These are phyloP conservation scores for Dillenia turbinata DNA, from an alignment of 164 flowering plant species.

Conservation along the genomic window DNA sequence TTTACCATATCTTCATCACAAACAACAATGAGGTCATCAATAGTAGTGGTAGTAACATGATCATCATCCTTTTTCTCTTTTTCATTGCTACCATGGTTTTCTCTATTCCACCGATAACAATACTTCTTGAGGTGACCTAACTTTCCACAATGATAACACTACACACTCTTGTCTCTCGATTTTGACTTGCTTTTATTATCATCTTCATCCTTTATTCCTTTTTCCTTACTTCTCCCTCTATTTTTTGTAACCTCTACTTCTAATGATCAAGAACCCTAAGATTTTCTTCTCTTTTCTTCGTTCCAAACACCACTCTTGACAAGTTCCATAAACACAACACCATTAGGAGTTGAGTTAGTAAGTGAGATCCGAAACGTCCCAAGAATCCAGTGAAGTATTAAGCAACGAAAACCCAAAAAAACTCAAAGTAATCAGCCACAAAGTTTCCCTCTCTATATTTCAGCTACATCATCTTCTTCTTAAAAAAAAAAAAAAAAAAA, in stretches of 20 bases:
- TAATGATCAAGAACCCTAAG: not conserved
- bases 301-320: slow-evolving; percentile 6
- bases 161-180: not conserved
- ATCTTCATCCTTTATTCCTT: too few species aligned
- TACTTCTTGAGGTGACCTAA: not conserved
- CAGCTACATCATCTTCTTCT: slow-evolving; percentile 6
- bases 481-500: slow-evolving; percentile 3
- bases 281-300: slow-evolving; percentile 10
- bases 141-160: not conserved
- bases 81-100: not conserved
- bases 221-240: slow-evolving; percentile 1
- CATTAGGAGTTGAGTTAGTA: slow-evolving; percentile 2
- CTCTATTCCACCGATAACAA: not conserved
- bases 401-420: not conserved
- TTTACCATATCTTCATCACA: not conserved
- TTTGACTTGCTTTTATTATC: not conserved
- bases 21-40: not conserved
- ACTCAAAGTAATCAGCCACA: slow-evolving; percentile 6
- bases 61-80: not conserved
- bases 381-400: not conserved
- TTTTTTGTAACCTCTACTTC: slow-evolving; percentile 1
- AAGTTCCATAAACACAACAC: not conserved
- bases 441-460: slow-evolving; percentile 5
- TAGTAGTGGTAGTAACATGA: not conserved
- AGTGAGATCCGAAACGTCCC: not conserved